These are phyloP conservation scores for Huntiella decipiens DNA, from an alignment of 2,329 filamentous ascomycete genomes.

Conservation along the genomic window DNA sequence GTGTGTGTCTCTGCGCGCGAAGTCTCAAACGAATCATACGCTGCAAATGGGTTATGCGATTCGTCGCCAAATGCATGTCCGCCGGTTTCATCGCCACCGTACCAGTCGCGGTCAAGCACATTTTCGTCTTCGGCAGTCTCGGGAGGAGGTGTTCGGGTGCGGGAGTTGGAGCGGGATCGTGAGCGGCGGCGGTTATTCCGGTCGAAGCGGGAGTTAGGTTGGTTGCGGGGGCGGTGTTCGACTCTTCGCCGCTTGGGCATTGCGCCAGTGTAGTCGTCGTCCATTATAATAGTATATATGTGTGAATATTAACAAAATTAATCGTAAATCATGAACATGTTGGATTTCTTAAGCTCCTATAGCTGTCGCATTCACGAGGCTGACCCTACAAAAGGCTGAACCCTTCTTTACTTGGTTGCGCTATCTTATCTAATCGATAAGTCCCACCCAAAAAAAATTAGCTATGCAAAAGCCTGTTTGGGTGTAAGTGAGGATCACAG, in stretches of 20 bases:
- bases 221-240: constrained; percentile 17
- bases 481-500: too few relatives aligned
- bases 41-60: constrained; percentile 77
- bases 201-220: constrained; percentile 17
- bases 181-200: constrained; percentile 16
- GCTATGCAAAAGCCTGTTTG: not conserved
- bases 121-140: constrained; percentile 45
- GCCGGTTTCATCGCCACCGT: constrained; percentile 67
- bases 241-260: constrained; percentile 23
- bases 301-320: not conserved
- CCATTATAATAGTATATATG: not conserved
- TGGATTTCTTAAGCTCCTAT: not conserved
- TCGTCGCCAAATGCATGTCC: constrained; percentile 76
- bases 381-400: constrained; percentile 6
- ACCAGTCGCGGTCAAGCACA: constrained; percentile 82
- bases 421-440: constrained; percentile 10
- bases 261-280: constrained; percentile 19
- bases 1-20: constrained; percentile 62
- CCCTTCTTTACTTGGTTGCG: not conserved
- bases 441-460: constrained; percentile 1
- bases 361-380: not conserved
- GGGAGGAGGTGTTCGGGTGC: constrained; percentile 14
- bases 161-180: constrained; percentile 25
- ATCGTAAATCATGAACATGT: not conserved
- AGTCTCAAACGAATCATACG: constrained; percentile 51